phyloP scores from a whole-genome alignment of 495 filamentous ascomycete genomes.

The Sphaerosporella brunnea region DNA sequence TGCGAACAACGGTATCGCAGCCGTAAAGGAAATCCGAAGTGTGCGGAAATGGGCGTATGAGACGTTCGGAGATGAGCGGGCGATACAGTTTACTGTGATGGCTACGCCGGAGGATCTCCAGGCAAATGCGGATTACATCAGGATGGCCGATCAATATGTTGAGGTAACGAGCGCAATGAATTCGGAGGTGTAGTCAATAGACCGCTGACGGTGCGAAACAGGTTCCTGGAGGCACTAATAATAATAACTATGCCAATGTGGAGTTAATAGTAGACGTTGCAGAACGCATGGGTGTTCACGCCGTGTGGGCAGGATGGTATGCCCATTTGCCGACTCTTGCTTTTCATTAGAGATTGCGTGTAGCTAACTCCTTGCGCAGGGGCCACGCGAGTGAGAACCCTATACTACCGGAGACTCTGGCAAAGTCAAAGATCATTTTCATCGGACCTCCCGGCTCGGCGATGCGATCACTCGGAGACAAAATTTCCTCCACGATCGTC shows the following conservation, averaged over 20 bases:
- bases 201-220: slow-evolving; percentile 15
- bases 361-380: slow-evolving; percentile 38
- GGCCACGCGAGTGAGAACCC: slow-evolving; percentile 99
- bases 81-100: slow-evolving; percentile 99
- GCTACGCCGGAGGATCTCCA: slow-evolving; percentile 96
- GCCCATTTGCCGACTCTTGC: neutral
- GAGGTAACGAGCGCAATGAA: slow-evolving; percentile 41
- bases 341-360: no score
- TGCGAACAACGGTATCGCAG: slow-evolving; percentile 98
- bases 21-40: slow-evolving; percentile 95
- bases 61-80: slow-evolving; percentile 91
- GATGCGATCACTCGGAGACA: slow-evolving; percentile 97
- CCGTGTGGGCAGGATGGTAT: slow-evolving; percentile 98
- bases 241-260: slow-evolving; percentile 99
- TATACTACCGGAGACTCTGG: slow-evolving; percentile 83
- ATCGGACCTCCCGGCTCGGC: slow-evolving; percentile 95
- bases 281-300: slow-evolving; percentile 96
- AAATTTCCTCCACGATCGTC: slow-evolving; percentile 98
- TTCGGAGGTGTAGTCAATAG: slow-evolving; percentile 1
- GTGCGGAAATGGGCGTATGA: slow-evolving; percentile 99
- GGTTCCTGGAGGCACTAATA: slow-evolving; percentile 96
- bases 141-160: slow-evolving; percentile 98
- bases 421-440: slow-evolving; percentile 93
- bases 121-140: slow-evolving; percentile 97
- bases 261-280: slow-evolving; percentile 98